These are phyloP conservation scores for Papiliotrema fonsecae DNA, from an alignment of 1,284 basidiomycete genomes.

Conservation along the genomic window DNA sequence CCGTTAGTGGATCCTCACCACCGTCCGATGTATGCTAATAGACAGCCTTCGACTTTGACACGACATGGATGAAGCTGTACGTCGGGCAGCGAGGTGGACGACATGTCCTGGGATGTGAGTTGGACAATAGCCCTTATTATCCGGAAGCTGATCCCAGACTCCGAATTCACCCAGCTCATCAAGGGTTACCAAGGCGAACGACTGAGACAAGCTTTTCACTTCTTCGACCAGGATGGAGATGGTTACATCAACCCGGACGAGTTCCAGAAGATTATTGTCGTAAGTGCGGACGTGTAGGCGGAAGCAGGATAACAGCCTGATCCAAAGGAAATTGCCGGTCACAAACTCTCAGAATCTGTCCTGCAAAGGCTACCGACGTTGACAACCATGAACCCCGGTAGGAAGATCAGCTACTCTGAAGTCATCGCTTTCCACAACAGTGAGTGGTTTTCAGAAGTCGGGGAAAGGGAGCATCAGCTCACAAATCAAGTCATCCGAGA, in stretches of 20 bases:
- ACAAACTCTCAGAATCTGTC: conserved; percentile 87
- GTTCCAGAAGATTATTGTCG: conserved; percentile 87
- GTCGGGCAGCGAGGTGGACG: conserved; percentile 82
- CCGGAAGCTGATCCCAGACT: conserved; percentile 54
- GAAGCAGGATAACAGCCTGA: not conserved
- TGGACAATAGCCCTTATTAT: not conserved
- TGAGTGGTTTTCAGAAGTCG: conserved; percentile 10
- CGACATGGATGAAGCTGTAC: conserved; percentile 91
- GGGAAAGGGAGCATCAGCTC: conserved; percentile 1
- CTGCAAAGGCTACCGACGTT: conserved; percentile 84
- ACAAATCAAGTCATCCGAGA: conserved; percentile 63
- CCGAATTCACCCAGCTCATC: conserved; percentile 89
- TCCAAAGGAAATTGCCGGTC: conserved; percentile 80
- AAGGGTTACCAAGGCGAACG: conserved; percentile 94
- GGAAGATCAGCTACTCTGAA: conserved; percentile 88
- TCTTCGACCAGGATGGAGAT: conserved; percentile 78
- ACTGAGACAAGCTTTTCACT: conserved; percentile 85
- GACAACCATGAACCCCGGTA: conserved; percentile 77
- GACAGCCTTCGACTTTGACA: conserved; percentile 81
- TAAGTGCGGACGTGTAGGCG: conserved; percentile 43
- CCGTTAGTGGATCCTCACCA: conserved; percentile 44
- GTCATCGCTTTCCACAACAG: conserved; percentile 89
- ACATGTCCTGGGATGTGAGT: conserved; percentile 84
- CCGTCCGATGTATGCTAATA: not conserved
- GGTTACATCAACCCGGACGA: conserved; percentile 88